A percentile compares a stretch with the other conserved stretches of the same genome.
phyloP scores from a whole-genome alignment of 192 early-diverging fungal genomes.

The Gigaspora rosea region DNA sequence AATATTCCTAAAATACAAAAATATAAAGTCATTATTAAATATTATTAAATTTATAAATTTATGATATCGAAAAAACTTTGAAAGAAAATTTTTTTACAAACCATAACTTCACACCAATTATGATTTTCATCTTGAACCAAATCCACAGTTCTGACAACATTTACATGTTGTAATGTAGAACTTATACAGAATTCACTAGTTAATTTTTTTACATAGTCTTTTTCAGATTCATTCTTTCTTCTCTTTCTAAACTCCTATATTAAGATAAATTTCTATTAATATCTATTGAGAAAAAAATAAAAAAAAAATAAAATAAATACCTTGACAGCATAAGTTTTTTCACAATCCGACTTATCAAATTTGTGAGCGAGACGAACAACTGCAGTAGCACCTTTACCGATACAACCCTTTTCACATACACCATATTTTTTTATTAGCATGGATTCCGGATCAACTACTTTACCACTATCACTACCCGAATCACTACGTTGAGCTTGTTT shows the following conservation, averaged over 20 bases:
- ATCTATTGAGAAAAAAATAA: no score
- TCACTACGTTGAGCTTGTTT: constrained; percentile 38
- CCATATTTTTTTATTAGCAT: constrained; percentile 83
- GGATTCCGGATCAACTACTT: constrained; percentile 24
- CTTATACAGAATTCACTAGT: constrained; percentile 94
- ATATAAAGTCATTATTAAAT: neutral
- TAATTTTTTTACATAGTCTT: constrained; percentile 95
- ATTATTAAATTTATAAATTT: no score
- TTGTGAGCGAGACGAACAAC: constrained; percentile 86
- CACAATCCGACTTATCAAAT: constrained; percentile 60
- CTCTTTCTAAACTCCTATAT: constrained; percentile 80
- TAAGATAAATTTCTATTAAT: no score
- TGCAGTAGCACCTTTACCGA: constrained; percentile 90
- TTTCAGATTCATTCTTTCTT: constrained; percentile 82
- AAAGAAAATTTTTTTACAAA: constrained; percentile 29
- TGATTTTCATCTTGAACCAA: constrained; percentile 89
- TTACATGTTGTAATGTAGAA: constrained; percentile 85
- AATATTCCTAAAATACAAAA: constrained; percentile 62
- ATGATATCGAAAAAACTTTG: neutral
- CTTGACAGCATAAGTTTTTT: constrained; percentile 85
- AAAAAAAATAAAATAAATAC: neutral
- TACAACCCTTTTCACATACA: constrained; percentile 66
- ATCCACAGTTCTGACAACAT: constrained; percentile 94
- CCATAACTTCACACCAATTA: constrained; percentile 80
- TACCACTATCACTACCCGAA: constrained; percentile 24